These are phyloP conservation scores for Vigna unguiculata DNA, from an alignment of 306 rosid species.

Conservation along the genomic window DNA sequence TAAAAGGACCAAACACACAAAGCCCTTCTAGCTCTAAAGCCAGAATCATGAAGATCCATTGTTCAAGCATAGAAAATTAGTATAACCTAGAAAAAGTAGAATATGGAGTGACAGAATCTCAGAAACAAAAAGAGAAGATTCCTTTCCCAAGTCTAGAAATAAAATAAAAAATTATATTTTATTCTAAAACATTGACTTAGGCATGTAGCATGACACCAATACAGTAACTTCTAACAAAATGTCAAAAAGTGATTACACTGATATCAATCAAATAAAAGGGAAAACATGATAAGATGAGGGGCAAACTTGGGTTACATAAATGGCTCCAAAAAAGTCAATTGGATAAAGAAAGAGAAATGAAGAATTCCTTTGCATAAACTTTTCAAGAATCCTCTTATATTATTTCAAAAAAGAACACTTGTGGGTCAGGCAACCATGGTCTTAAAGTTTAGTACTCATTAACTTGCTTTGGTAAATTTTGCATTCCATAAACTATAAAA, in stretches of 20 bases:
- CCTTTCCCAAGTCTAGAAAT: slow-evolving; percentile 9
- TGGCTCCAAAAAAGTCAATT: slow-evolving; percentile 6
- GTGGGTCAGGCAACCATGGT: neutral
- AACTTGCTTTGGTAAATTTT: slow-evolving; percentile 35
- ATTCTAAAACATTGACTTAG: slow-evolving; percentile 14
- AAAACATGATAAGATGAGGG: neutral
- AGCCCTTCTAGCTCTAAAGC: slow-evolving; percentile 29
- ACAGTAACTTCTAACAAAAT: neutral
- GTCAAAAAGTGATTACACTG: neutral
- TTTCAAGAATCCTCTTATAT: slow-evolving; percentile 10
- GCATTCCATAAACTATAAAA: slow-evolving; percentile 13
- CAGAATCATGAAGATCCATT: slow-evolving; percentile 1
- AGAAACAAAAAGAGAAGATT: slow-evolving; percentile 17
- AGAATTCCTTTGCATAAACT: slow-evolving; percentile 15
- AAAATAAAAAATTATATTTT: neutral
- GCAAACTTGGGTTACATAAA: slow-evolving; percentile 5
- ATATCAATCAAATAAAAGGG: slow-evolving; percentile 25
- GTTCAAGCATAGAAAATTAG: slow-evolving; percentile 13
- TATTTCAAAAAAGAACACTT: slow-evolving; percentile 11
- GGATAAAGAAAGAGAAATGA: slow-evolving; percentile 27
- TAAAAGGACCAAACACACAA: slow-evolving; percentile 22
- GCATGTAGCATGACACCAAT: neutral
- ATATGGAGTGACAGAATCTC: slow-evolving; percentile 22
- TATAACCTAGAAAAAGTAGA: slow-evolving; percentile 12
- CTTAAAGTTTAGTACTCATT: slow-evolving; percentile 23